phyloP scores from a whole-genome alignment of 2,329 filamentous ascomycete species.

The Microsporum canis region DNA sequence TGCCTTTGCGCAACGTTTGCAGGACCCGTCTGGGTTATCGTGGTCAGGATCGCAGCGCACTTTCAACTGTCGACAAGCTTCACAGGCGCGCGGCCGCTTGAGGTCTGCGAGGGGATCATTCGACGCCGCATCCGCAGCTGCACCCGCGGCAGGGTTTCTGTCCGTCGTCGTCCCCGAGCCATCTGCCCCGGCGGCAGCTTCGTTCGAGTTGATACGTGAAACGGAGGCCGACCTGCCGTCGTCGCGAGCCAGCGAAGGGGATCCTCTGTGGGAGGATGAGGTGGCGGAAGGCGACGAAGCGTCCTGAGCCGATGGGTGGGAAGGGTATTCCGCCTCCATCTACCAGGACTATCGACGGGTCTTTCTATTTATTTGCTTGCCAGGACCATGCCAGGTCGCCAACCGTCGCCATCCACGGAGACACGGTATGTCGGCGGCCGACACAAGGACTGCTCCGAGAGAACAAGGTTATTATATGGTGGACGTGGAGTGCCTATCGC shows the following conservation, averaged over 20 bases:
- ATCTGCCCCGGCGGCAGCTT: background rate
- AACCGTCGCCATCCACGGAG: constrained; percentile 1
- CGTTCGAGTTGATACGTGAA: background rate
- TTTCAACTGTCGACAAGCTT: constrained; percentile 63
- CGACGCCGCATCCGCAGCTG: background rate
- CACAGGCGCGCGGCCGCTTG: constrained; percentile 61
- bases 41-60: constrained; percentile 75
- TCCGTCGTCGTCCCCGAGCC: background rate
- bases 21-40: constrained; percentile 50
- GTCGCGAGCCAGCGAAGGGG: background rate
- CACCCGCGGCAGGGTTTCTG: background rate
- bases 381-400: background rate
- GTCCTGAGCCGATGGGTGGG: background rate
- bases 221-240: background rate
- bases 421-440: background rate
- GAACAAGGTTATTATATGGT: background rate
- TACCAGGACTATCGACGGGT: constrained; percentile 14
- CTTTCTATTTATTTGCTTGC: background rate
- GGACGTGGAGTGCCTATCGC: background rate
- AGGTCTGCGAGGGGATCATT: constrained; percentile 35
- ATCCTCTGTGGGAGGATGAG: background rate
- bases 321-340: constrained; percentile 20
- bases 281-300: background rate
- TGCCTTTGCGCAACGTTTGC: constrained; percentile 68
- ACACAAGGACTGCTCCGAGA: background rate